A percentile compares a stretch with the other conserved stretches of the same genome.
Evolutionary conservation across 805 yeast species (phyloP).

Genomic region (Scheffersomyces stipitis): DNA sequence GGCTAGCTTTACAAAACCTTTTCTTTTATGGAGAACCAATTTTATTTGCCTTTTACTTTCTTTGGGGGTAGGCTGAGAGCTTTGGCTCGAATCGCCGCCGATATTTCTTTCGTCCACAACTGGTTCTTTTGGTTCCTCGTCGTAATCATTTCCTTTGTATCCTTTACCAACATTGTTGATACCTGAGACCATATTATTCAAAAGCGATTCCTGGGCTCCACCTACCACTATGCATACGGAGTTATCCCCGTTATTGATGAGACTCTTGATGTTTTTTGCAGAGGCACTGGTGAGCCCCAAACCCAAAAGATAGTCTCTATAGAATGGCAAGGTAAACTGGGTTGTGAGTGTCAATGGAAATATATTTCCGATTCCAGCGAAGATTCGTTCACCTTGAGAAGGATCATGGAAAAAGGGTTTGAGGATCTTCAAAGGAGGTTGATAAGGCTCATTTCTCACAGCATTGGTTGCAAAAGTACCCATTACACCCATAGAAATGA

Average conservation of each 20-base stretch:
- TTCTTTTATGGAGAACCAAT: conserved; percentile 71
- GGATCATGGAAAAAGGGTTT: conserved; percentile 58
- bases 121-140: conserved; percentile 8
- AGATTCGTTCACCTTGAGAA: conserved; percentile 59
- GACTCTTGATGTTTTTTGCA: conserved; percentile 63
- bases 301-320: conserved; percentile 79
- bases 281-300: conserved; percentile 86
- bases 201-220: conserved; percentile 88
- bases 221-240: conserved; percentile 92
- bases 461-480: conserved; percentile 72
- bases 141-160: conserved; percentile 15
- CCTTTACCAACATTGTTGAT: conserved; percentile 36
- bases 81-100: conserved; percentile 26
- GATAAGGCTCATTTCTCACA: conserved; percentile 42
- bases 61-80: conserved; percentile 31
- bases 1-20: conserved; percentile 88
- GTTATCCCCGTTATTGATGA: conserved; percentile 60
- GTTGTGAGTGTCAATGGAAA: conserved; percentile 78
- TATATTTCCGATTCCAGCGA: conserved; percentile 79
- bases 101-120: conserved; percentile 3
- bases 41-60: conserved; percentile 49
- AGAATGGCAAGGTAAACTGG: conserved; percentile 81
- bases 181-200: conserved; percentile 42
- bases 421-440: conserved; percentile 32
- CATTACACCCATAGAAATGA: conserved; percentile 86